phyloP scores from a whole-genome alignment of 2,329 filamentous ascomycete species.

The Trichoderma afroharzianum region DNA sequence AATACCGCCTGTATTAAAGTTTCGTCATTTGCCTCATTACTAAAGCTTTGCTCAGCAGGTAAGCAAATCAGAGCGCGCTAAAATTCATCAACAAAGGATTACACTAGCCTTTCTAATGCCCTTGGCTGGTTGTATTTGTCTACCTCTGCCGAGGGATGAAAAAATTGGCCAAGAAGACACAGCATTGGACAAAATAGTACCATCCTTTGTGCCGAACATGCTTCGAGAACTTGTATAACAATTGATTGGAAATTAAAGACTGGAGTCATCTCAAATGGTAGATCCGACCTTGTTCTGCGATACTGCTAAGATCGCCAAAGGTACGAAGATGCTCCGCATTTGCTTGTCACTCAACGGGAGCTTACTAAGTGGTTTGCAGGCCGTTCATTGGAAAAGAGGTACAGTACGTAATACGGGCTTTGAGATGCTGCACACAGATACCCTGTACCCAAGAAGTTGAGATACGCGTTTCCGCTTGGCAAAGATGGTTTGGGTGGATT shows the following conservation, averaged over 20 bases:
- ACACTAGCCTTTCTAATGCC: slow-evolving; percentile 9
- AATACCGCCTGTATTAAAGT: background rate
- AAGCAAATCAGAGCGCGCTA: background rate
- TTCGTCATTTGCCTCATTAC: background rate
- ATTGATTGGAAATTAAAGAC: background rate
- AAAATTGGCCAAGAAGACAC: background rate
- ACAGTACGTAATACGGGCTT: background rate
- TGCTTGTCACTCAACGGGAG: background rate
- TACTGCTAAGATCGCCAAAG: background rate
- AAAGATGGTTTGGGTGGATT: background rate
- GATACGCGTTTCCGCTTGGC: background rate
- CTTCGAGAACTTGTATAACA: background rate
- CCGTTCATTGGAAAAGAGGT: background rate
- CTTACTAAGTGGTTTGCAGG: background rate
- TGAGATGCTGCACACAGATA: background rate
- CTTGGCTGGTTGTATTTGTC: background rate
- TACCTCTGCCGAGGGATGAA: background rate
- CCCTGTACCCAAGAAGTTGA: background rate
- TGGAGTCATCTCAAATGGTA: background rate
- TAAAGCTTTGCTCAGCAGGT: slow-evolving; percentile 9
- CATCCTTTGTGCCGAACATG: background rate
- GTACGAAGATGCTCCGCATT: background rate
- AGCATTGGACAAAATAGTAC: background rate
- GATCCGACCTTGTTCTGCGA: background rate
- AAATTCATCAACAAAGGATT: background rate